phyloP scores from a whole-genome alignment of 129 eudicot genomes.

The Lonicera japonica region DNA sequence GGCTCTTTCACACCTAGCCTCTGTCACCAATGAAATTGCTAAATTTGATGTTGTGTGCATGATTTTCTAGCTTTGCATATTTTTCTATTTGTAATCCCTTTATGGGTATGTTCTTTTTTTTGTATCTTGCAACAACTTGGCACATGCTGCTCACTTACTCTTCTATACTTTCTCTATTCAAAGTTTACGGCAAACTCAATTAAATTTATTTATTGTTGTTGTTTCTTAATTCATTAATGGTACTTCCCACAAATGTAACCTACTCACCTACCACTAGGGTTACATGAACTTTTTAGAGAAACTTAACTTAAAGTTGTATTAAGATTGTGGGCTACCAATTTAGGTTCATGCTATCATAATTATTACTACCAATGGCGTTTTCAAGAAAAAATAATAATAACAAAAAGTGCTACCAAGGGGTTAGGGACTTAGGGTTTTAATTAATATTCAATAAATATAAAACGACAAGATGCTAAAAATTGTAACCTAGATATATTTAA shows the following conservation, averaged over 20 bases:
- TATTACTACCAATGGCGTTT: neutral
- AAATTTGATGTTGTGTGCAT: too few species aligned
- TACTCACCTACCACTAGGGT: neutral
- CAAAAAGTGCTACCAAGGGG: too few species aligned
- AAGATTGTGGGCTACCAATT: constrained; percentile 8
- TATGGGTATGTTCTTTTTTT: neutral
- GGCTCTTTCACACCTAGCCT: too few species aligned
- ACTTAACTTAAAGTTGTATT: neutral
- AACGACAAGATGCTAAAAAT: too few species aligned
- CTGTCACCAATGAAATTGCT: too few species aligned
- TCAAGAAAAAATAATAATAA: too few species aligned
- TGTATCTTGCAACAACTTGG: neutral
- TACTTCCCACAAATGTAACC: neutral
- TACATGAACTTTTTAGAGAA: neutral
- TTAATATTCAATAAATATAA: neutral
- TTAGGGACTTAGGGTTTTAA: neutral
- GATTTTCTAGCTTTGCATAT: too few species aligned
- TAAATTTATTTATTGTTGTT: neutral
- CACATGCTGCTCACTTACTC: neutral
- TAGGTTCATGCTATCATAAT: constrained; percentile 12
- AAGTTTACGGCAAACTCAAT: neutral
- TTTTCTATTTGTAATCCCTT: too few species aligned
- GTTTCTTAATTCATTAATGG: neutral
- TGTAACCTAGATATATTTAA: too few species aligned
- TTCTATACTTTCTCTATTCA: neutral